Conservation (phyloP, 2,329 filamentous ascomycete species). For the Aaosphaeria pasadenensis region DNA sequence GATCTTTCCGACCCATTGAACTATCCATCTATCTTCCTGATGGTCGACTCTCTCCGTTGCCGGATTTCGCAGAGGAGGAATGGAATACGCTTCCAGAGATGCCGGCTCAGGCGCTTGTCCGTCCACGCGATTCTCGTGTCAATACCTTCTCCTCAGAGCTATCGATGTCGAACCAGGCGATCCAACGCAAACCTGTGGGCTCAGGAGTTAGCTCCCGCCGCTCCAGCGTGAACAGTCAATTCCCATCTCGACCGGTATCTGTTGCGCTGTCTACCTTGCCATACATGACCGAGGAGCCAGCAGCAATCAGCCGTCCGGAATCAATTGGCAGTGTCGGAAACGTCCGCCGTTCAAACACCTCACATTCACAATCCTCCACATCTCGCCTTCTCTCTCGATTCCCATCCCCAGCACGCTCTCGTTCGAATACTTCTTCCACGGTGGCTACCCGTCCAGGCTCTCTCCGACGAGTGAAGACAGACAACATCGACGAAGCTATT, state of each 20-base stretch:
- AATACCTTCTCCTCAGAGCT: conserved; percentile 24
- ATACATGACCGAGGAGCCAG: conserved; percentile 19
- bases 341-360: conserved; percentile 26
- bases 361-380: conserved; percentile 15
- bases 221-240: conserved; percentile 26
- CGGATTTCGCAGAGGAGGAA: conserved; percentile 32
- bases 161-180: conserved; percentile 21
- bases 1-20: conserved; percentile 38
- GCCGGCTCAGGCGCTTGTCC: conserved; percentile 32
- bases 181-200: conserved; percentile 33
- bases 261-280: conserved; percentile 18
- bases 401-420: conserved; percentile 32
- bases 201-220: conserved; percentile 17
- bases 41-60: conserved; percentile 36
- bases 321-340: conserved; percentile 15
- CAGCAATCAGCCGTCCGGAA: conserved; percentile 13
- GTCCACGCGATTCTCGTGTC: conserved; percentile 25
- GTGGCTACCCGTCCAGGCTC: conserved; percentile 27
- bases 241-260: conserved; percentile 13
- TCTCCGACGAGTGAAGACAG: conserved; percentile 34
- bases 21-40: conserved; percentile 38
- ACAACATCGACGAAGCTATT: conserved; percentile 43
- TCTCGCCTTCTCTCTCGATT: conserved; percentile 21
- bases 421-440: conserved; percentile 30
- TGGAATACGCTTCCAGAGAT: conserved; percentile 25